Evolutionary conservation across 176 grass and related monocot species (phyloP).

Genomic region (Juncus effusus): DNA sequence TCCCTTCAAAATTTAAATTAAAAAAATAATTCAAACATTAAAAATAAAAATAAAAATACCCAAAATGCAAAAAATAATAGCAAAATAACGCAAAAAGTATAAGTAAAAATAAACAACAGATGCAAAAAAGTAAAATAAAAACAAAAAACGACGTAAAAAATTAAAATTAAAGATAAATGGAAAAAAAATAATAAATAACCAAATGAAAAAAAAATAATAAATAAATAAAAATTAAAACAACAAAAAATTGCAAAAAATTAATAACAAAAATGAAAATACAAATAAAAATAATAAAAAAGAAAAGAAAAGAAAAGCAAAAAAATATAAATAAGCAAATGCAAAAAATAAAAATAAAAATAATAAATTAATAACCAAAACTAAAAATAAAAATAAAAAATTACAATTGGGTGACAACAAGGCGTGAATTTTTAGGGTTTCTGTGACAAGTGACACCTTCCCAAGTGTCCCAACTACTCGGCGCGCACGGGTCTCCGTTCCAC

Average conservation of each 20-base stretch:
- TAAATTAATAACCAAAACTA: conserved; percentile 12
- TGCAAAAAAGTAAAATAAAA: background rate
- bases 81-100: too few relatives aligned
- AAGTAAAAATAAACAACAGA: too few relatives aligned
- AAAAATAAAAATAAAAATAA: background rate
- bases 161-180: too few relatives aligned
- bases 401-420: conserved; percentile 91
- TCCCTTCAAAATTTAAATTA: conserved; percentile 40
- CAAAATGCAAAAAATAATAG: conserved; percentile 14
- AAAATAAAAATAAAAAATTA: conserved; percentile 32
- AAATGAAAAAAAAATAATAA: too few relatives aligned
- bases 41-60: background rate
- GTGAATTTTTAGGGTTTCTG: conserved; percentile 35
- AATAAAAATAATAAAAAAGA: too few relatives aligned
- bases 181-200: too few relatives aligned
- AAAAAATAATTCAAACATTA: background rate
- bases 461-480: conserved; percentile 80
- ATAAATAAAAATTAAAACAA: too few relatives aligned
- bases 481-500: conserved; percentile 94
- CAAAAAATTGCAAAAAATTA: too few relatives aligned
- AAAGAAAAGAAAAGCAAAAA: background rate
- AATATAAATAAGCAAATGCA: background rate
- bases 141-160: too few relatives aligned
- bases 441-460: conserved; percentile 98
- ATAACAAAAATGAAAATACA: too few relatives aligned